Evolutionary conservation across 2,329 filamentous ascomycete species (phyloP).

Genomic region (Fusarium chuoi): DNA sequence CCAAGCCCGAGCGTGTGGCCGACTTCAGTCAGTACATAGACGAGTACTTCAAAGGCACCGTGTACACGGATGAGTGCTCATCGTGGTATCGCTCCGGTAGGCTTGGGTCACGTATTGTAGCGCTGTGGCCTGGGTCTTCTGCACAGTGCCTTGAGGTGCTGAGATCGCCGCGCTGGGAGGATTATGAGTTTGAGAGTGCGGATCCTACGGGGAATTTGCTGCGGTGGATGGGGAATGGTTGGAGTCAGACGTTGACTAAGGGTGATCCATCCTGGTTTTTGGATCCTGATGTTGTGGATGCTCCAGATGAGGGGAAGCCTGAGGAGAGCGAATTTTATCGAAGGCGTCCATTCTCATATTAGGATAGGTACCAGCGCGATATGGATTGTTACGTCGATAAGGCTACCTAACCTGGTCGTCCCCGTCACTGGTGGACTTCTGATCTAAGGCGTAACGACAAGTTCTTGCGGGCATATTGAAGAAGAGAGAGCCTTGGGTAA

Average conservation of each 20-base stretch:
- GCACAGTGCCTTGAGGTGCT: neutral
- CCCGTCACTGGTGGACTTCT: too few relatives aligned
- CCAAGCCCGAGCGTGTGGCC: neutral
- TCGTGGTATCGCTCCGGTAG: neutral
- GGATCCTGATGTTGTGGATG: neutral
- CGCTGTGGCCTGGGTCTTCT: neutral
- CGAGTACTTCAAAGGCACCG: neutral
- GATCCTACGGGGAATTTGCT: neutral
- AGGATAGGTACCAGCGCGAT: neutral
- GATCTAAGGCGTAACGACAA: too few relatives aligned
- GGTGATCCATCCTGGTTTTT: neutral
- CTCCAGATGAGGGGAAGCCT: neutral
- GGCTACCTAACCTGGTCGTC: too few relatives aligned
- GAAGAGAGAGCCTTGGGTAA: too few relatives aligned
- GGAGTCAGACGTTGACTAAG: neutral
- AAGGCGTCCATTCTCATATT: neutral
- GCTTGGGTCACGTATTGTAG: neutral
- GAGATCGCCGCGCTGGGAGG: neutral
- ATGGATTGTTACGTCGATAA: neutral
- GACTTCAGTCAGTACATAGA: neutral
- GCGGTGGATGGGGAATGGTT: neutral
- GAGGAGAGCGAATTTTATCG: neutral
- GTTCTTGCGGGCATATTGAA: too few relatives aligned
- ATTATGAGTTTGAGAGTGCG: neutral
- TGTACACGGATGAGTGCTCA: neutral